Base-by-base conservation (phyloP, 2,329 filamentous ascomycete genomes). In the Knufia fluminis region DNA sequence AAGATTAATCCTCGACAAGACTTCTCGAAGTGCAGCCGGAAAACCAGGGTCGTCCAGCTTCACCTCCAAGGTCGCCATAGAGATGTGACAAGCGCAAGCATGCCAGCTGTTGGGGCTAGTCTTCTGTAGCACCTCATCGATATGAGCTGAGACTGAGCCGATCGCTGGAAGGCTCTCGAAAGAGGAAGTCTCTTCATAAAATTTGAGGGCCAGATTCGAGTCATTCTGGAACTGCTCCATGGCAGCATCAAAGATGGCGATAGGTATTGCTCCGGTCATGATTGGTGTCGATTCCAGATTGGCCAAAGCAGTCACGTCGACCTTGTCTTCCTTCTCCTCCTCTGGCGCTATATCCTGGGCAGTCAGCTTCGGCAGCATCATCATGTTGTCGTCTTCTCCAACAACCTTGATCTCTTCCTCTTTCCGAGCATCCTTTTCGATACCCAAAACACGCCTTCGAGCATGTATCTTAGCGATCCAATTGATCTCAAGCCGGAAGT, bases 261-360 rank as follows among this genome's bases (percentile, higher is more conserved):
- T 78, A 1, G 92, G 90, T 57, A 98, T 95, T 14, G 88, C 92
- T n/a, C 92, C 92, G 52, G 85, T 86, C 55, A 96, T 75, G 8
- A 88, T 88, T 3, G 91, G 89, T 42, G 89, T 91, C 50, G 75
- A 71, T 32, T 77, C 76, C 14, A 85, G 68, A 53, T 79, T 80
- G 61, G 84, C 74, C 55, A 94, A 70, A 48, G 74, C 73, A 57
- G 71, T 66, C 54, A 72, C 57, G 59, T 80, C 70, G 48, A 75
- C 68, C 62, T 75, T 69, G 55, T 71, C 72, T 22, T 74, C 76
- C n/a, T 74, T 68, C 26, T 71, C 68, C 16, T 68, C 66, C 26
- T 72, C 72, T 3, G 79, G 73, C 48, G 79, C 73, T 55, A 82
- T 69, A 53, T 83, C 80, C 46, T 82, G 80, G 7, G 75, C 77